Evolutionary conservation across 768 basidiomycete genomes (phyloP), one percentile per base, ranked within the genome.

Genomic region (Hypholoma fasciculare): DNA sequence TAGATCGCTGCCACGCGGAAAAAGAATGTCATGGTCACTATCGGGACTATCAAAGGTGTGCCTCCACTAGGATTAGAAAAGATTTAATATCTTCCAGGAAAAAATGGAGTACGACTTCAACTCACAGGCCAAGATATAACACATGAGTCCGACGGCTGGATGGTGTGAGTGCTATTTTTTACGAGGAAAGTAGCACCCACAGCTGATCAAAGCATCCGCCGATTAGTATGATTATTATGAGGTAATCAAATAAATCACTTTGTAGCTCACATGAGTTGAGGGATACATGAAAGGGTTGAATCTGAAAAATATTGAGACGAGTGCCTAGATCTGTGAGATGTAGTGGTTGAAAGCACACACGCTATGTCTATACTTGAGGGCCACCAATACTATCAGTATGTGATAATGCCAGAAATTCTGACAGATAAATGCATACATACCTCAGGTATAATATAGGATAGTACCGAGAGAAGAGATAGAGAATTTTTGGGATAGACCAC

Each of bases 331-430:
- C 23, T 23, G 4, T 4, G 4, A 23, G 23, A 23, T 23, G 23
- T 4, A 23, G 23, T 23, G 23, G 30, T 64, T 52, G 42, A 64
- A 64, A 43, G 63, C 23, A 23, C 23, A 61, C 49, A 64, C 42
- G 39, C 57, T 58, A 16, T 59, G 56, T 34, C 58, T 61, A 48
- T 4, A 5, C 37, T 19, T 17, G 4, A 23, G 4, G 23, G 1
- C 23, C 23, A 23, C 4, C 23, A 23, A 23, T 23, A 23, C 4
- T 23, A 23, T 23, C 23, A 23, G 23, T 23, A 23, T 4, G 4
- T 23, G 23, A 23, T 23, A 23, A 23, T 4, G 23, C 23, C 1
- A 23, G 23, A 23, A 23, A 23, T 23, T 23, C 23, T 2, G 23
- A 23, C 23, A 23, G 23, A 23, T 23, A 23, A 23, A 23, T 23